Conservation (phyloP, 2,329 filamentous ascomycete genomes). For the Ophiostoma triangulosporum region DNA sequence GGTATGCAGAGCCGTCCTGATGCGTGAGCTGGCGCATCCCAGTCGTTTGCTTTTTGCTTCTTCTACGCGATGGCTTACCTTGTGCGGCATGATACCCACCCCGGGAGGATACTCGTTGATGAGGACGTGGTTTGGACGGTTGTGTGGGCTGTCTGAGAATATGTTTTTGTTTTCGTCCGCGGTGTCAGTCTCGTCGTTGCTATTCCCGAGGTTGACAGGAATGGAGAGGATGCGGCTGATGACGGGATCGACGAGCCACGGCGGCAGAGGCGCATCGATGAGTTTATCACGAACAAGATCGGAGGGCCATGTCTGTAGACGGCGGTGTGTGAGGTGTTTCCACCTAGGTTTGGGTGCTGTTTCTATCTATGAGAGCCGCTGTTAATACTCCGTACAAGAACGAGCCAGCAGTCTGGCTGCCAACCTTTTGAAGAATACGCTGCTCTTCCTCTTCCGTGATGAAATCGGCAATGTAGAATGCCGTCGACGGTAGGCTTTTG, state of each 20-base stretch:
- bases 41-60: not conserved
- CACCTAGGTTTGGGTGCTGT: conserved; percentile 62
- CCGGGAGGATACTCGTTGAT: conserved; percentile 84
- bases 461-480: conserved; percentile 81
- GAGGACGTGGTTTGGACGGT: conserved; percentile 74
- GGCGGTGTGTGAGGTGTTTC: conserved; percentile 77
- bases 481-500: conserved; percentile 42
- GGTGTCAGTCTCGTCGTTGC: conserved; percentile 14
- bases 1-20: conserved; percentile 70
- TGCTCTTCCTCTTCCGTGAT: conserved; percentile 63
- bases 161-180: conserved; percentile 23
- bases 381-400: not conserved
- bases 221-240: conserved; percentile 46
- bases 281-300: conserved; percentile 67
- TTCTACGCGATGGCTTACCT: conserved; percentile 25
- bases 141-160: conserved; percentile 55
- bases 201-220: conserved; percentile 19
- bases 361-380: conserved; percentile 29
- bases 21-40: not conserved
- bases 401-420: not conserved
- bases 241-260: conserved; percentile 61
- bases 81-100: conserved; percentile 94
- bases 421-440: conserved; percentile 55
- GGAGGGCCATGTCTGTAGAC: conserved; percentile 83
- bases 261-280: conserved; percentile 57